Evolutionary conservation across 495 filamentous ascomycete genomes (phyloP).

Genomic region (Penicillium longicatenatum): DNA sequence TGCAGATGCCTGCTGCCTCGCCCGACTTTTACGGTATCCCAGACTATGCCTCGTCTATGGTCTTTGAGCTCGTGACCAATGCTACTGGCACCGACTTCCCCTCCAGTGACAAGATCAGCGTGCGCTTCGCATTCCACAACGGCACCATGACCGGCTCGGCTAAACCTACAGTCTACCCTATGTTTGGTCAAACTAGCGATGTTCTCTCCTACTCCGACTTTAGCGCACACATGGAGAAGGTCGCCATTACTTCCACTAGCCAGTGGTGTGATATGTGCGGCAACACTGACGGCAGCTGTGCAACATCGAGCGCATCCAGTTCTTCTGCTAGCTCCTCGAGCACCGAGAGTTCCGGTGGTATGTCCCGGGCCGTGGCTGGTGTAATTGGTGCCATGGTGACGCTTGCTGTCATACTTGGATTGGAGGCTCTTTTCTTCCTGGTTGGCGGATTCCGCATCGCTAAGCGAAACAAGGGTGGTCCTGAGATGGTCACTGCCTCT

Average conservation of each 20-base stretch:
- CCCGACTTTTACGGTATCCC: conserved; percentile 49
- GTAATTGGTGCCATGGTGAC: conserved; percentile 67
- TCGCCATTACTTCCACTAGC: conserved; percentile 37
- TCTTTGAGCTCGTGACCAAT: conserved; percentile 52
- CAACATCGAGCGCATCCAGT: conserved; percentile 14
- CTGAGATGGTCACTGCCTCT: conserved; percentile 13
- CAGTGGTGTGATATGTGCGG: conserved; percentile 51
- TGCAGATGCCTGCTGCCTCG: conserved; percentile 38
- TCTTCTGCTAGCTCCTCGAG: conserved; percentile 11
- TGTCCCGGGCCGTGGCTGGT: conserved; percentile 51
- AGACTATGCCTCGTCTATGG: conserved; percentile 54
- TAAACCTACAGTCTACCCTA: conserved; percentile 38
- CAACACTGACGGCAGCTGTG: conserved; percentile 44
- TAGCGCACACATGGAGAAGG: conserved; percentile 33
- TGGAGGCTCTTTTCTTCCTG: conserved; percentile 49
- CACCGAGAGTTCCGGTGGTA: conserved; percentile 25
- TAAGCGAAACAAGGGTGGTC: conserved; percentile 21
- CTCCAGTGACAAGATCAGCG: conserved; percentile 30
- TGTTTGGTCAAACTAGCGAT: conserved; percentile 39
- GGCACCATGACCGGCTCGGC: conserved; percentile 41
- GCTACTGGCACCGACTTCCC: conserved; percentile 41
- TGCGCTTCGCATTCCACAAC: conserved; percentile 57
- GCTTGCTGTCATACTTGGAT: conserved; percentile 53
- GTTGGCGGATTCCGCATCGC: conserved; percentile 33
- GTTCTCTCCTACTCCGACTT: conserved; percentile 47